Base-by-base conservation (phyloP, 345 rosid species). In the Streptanthus diversifolius region DNA sequence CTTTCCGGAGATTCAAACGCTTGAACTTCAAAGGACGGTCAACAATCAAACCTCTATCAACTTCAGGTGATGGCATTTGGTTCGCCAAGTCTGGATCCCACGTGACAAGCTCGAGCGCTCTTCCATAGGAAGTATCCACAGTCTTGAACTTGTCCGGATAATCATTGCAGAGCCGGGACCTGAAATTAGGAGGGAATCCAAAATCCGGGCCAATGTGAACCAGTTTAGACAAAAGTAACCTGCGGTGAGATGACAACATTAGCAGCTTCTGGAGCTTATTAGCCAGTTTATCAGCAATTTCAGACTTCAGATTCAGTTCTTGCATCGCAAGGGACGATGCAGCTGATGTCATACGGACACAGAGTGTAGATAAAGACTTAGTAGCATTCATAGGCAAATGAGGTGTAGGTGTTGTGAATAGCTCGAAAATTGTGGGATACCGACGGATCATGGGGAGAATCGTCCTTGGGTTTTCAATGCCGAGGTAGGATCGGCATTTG, bases 181-280 rank as follows among this genome's bases (percentile, higher is more conserved):
- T 85, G 68, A 93, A 91, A 77, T 88, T 89, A n/a, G 96, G 88
- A 51, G 89, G 90, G 11, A 93, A 83, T 12, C 98, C 98, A 43
- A 93, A 87, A 83, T 93, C 92, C 5, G 96, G 92, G 1, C 85
- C 91, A 19, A 93, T 76, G 70, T 93, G 97, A 77, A 89, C 96
- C 61, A 93, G 80, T 80, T 93, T 93, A 18, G 96, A 83, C 44
- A 93, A 80, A 45, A 89, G 81, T 43, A 93, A 85, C 71, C 92
- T 75, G 6, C 51, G 81, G 74, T 90, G 91, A 62, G 92, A 82
- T 39, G 98, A 81, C 19, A 93, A 81, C 97, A 91, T 93, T 13
- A 93, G 87, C 76, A 93, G 90, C 72, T 89, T 93, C 82, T 88
- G 91, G 15, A 93, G 89, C 68, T 89, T 93, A 57, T 60, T 41